These are phyloP conservation scores for Syzygium malaccense DNA, from an alignment of 441 rosid genomes.

Conservation along the genomic window DNA sequence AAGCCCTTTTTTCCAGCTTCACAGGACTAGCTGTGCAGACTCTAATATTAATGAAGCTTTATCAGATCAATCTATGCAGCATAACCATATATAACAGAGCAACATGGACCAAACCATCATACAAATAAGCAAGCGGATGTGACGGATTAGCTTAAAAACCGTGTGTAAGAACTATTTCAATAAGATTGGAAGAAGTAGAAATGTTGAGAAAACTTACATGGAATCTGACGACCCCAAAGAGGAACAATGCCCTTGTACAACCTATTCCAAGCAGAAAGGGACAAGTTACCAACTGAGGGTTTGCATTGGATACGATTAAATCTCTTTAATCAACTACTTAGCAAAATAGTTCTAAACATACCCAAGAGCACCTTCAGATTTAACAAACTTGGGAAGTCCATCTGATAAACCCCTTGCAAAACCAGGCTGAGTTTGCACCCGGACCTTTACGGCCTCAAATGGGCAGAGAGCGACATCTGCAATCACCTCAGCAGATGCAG, in stretches of 20 bases:
- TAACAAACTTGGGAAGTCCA: constrained; percentile 94
- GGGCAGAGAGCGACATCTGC: constrained; percentile 99
- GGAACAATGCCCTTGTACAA: constrained; percentile 96
- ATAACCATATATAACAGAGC: background rate
- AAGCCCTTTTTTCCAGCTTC: background rate
- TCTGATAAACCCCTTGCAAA: constrained; percentile 92
- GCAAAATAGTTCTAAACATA: constrained; percentile 18
- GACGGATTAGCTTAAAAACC: background rate
- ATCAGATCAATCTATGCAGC: background rate
- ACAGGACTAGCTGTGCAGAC: background rate
- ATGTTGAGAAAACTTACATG: constrained; percentile 49
- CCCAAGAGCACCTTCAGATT: constrained; percentile 89
- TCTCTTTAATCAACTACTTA: background rate
- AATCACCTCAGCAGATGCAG: constrained; percentile 98
- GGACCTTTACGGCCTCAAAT: constrained; percentile 95
- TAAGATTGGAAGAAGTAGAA: background rate
- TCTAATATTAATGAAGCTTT: background rate
- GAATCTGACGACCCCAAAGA: constrained; percentile 99
- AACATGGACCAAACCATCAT: background rate
- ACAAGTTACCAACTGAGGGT: background rate
- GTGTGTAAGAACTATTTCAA: background rate
- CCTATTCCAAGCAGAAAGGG: constrained; percentile 26
- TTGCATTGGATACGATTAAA: background rate
- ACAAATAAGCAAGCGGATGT: background rate
- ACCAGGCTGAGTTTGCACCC: constrained; percentile 99